Evolutionary conservation across 192 early-diverging fungal genomes (phyloP).

Genomic region (Coemansia sp.): DNA sequence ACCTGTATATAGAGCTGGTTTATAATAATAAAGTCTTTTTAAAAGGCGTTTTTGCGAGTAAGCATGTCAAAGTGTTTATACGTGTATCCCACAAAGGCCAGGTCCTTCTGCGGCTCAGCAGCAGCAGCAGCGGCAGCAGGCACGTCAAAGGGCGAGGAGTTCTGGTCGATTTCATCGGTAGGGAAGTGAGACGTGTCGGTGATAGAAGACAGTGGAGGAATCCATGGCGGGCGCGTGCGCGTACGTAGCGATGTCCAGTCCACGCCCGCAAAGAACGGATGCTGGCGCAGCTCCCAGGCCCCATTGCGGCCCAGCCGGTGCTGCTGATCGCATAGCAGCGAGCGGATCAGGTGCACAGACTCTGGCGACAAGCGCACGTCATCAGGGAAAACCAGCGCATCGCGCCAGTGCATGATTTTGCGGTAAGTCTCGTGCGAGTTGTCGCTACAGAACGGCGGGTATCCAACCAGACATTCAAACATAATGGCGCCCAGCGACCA

Average conservation of each 20-base stretch:
- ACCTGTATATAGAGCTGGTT: not conserved
- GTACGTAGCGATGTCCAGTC: conserved; percentile 85
- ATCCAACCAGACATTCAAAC: conserved; percentile 98
- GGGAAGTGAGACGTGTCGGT: conserved; percentile 99
- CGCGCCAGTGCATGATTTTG: conserved; percentile 97
- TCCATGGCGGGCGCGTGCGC: conserved; percentile 79
- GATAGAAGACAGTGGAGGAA: conserved; percentile 87
- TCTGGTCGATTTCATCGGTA: conserved; percentile 84
- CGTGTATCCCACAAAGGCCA: conserved; percentile 99
- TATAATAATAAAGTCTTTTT: conserved; percentile 6
- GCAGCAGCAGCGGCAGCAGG: conserved; percentile 15
- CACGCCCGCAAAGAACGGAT: conserved; percentile 93
- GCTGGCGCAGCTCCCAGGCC: conserved; percentile 79
- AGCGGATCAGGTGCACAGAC: conserved; percentile 87
- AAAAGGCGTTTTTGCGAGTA: conserved; percentile 68
- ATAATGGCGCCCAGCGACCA: conserved; percentile 99
- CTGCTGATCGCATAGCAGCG: conserved; percentile 84
- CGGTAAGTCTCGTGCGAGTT: conserved; percentile 94
- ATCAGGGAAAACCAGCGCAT: conserved; percentile 86
- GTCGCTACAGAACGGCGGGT: conserved; percentile 97
- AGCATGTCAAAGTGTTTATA: conserved; percentile 90
- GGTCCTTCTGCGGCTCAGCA: conserved; percentile 72
- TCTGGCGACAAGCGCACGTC: conserved; percentile 89
- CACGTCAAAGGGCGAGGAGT: conserved; percentile 56
- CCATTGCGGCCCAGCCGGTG: conserved; percentile 83